Conservation (phyloP, 2,329 filamentous ascomycete genomes). For the Penicillium oxalicum region DNA sequence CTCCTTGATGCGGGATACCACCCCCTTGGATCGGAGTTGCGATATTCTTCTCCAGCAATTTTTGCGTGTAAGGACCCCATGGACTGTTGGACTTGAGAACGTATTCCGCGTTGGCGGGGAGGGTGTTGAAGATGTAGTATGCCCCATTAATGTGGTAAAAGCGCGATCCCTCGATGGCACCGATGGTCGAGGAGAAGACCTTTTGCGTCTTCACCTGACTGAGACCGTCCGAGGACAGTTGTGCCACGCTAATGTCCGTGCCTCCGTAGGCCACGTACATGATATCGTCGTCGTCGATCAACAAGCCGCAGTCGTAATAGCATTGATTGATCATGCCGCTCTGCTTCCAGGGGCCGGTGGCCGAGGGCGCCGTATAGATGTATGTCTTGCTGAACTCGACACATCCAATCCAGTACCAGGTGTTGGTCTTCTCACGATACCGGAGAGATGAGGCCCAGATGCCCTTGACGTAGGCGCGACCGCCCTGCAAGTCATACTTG, state of each 20-base stretch:
- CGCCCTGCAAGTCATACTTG: conserved; percentile 45
- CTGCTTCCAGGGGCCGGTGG: conserved; percentile 42
- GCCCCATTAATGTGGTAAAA: conserved; percentile 54
- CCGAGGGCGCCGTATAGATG: conserved; percentile 46
- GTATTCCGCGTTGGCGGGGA: conserved; percentile 43
- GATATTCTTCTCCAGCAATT: conserved; percentile 41
- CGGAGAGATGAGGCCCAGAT: conserved; percentile 53
- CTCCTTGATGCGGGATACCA: conserved; percentile 51
- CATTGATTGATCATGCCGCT: conserved; percentile 39
- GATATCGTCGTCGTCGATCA: conserved; percentile 55
- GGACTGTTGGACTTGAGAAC: conserved; percentile 47
- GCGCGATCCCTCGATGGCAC: conserved; percentile 46
- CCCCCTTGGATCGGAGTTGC: conserved; percentile 41
- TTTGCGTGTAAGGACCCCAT: conserved; percentile 49
- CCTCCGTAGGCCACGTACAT: conserved; percentile 55
- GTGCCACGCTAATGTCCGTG: conserved; percentile 45
- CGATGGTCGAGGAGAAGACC: conserved; percentile 41
- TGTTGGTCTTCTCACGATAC: conserved; percentile 45
- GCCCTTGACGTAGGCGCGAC: conserved; percentile 47
- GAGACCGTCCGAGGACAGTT: conserved; percentile 47
- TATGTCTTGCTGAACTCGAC: conserved; percentile 48
- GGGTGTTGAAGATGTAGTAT: conserved; percentile 52
- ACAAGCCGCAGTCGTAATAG: conserved; percentile 53
- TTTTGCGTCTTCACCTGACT: conserved; percentile 41
- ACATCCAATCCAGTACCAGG: conserved; percentile 56